Base-by-base conservation (phyloP, 148 eudicot genomes). In the Vaccinium myrtillus region DNA sequence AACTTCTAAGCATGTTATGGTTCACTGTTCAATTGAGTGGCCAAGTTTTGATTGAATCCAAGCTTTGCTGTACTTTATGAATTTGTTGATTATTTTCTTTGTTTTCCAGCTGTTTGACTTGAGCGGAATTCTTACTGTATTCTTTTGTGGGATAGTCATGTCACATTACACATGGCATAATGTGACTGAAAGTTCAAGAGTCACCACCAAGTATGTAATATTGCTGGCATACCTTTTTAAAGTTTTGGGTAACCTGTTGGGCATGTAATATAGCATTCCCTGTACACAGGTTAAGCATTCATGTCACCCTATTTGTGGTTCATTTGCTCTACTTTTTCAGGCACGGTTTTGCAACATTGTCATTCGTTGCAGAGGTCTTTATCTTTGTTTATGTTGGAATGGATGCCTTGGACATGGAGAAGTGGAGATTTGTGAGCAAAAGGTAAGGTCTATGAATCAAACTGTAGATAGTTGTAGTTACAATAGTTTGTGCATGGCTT, bases 91-190 rank as follows among this genome's bases (percentile, higher is more conserved):
- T 81, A 4, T 79, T 87, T 67, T 67, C 70, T 48, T 75, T 56
- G 63, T 55, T 80, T 50, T 90, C 73, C 91, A 92, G 94, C 86
- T 92, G 65, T 54, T 85, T 86, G 53, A 88, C 83, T 87, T 89
- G 78, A 92, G 94, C 83, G 94, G 92, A 83, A 92, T 92, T 87
- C 89, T 92, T 77, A 89, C 94, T 15, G 92, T 90, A 50, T 92
- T 92, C 83, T 88, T 92, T 83, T 92, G 94, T 82, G 94, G 92
- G 85, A 90, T 92, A 78, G 89, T 89, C 50, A 92, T 90, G 94
- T 92, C 94, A 77, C 94, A 92, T 81, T 92, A 92, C 80, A 88
- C 92, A 21, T 92, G 91, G 92, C 92, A 92, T 86, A 90, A 90
- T 56, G 94, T 92, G 79, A 84, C 90, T 50, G 89, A 88, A 80